These are phyloP conservation scores for Penstemon barbatus DNA, from an alignment of 257 asterid species.

Conservation along the genomic window DNA sequence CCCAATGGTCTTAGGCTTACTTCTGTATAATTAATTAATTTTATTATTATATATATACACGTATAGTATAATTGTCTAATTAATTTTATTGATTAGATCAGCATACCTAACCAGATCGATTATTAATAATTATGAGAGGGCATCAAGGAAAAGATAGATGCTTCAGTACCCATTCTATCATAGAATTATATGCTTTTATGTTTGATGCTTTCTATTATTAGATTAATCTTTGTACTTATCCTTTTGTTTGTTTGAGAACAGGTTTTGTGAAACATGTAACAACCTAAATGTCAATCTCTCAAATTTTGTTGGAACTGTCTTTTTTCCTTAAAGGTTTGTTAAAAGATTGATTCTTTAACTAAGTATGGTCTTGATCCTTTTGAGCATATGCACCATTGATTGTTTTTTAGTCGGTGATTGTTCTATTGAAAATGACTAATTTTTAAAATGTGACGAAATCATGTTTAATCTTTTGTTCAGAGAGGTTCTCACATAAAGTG, in stretches of 20 bases:
- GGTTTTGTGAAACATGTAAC: neutral
- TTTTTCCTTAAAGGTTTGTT: neutral
- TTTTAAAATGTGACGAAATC: too few species aligned
- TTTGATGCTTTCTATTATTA: neutral
- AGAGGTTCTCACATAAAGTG: too few species aligned
- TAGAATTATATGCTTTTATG: neutral
- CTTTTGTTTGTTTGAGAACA: conserved; percentile 18
- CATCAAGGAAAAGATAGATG: conserved; percentile 28
- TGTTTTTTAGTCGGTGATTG: too few species aligned
- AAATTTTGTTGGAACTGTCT: conserved; percentile 8
- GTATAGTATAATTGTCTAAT: too few species aligned
- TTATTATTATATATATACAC: too few species aligned
- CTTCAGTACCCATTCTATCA: neutral
- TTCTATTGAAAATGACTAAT: too few species aligned
- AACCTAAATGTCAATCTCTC: conserved; percentile 7
- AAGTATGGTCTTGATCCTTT: neutral
- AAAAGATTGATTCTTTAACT: neutral
- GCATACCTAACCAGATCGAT: too few species aligned
- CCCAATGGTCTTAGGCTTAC: neutral
- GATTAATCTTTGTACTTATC: neutral
- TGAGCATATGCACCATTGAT: too few species aligned
- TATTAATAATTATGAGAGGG: conserved; percentile 4
- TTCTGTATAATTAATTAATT: too few species aligned
- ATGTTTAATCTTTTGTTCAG: too few species aligned
- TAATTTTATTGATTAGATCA: too few species aligned